Evolutionary conservation across 2,329 filamentous ascomycete genomes (phyloP), one percentile per base, ranked within the genome.

Genomic region (Fusarium camptoceras): DNA sequence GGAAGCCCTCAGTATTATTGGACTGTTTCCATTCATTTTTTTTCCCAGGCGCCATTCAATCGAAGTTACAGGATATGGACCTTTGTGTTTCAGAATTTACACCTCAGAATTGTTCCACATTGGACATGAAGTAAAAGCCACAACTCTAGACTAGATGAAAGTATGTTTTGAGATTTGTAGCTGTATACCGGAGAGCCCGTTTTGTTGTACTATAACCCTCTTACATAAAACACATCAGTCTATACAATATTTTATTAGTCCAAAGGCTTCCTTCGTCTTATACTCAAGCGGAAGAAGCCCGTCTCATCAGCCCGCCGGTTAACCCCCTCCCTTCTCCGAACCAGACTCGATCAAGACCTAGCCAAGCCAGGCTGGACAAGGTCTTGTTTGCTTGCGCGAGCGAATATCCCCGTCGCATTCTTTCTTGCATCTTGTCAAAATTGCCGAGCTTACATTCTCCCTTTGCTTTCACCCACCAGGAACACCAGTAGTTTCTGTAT

Each of bases 261-360:
- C 15, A 3, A 24, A 53, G 6, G 14, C 34, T 41, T 22, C 14
- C 25, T 41, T 39, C 34, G 34, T 48, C 41, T 24, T 41, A 24
- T 28, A n/a, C 41, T 55, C 27, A 37, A 55, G 64, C 54, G 34
- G 48, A n/a, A 44, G 39, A 34, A 46, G 39, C 20, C 37, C 31
- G 49, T 51, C 31, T 61, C 55, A 53, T 59, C 50, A 62, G 62
- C 59, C 59, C 22, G 46, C 58, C 34, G 24, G 54, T 27, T 28
- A 46, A 31, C 55, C 55, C 64, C 63, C 54, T 59, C 67, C 59
- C 50, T 70, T 71, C 67, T 64, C 58, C 67, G 64, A 67, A 57
- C n/a, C 24, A 20, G 20, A 50, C 43, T 48, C n/a, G 30, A 39
- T 37, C n/a, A 39, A 37, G 27, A n/a, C 27, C 56, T 53, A 55